phyloP scores from a whole-genome alignment of 257 asterid species.

The Avicennia marina region DNA sequence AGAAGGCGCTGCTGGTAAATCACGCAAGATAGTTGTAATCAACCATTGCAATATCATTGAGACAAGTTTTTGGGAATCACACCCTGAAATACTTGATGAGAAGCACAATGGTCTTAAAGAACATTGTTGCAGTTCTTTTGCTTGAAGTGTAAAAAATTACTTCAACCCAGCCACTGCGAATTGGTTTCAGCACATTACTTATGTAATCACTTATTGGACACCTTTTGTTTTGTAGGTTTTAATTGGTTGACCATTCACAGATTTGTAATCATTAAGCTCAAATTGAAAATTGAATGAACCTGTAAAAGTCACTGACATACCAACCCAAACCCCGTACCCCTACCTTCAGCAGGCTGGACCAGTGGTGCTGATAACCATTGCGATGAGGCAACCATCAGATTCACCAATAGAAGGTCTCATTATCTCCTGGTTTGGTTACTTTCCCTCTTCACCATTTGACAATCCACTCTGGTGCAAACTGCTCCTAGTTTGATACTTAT shows the following conservation, averaged over 20 bases:
- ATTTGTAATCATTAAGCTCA: not conserved
- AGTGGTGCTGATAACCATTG: no score
- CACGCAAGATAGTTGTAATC: slow-evolving; percentile 43
- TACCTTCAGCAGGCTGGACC: no score
- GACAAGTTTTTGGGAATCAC: slow-evolving; percentile 59
- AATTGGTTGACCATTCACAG: not conserved
- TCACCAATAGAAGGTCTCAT: no score
- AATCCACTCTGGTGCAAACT: not conserved
- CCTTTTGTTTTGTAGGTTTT: not conserved
- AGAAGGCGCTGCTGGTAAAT: slow-evolving; percentile 33
- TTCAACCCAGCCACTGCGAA: no score
- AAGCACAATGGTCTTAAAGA: slow-evolving; percentile 2
- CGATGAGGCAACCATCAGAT: no score
- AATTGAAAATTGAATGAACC: not conserved
- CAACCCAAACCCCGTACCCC: no score
- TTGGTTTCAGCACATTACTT: no score
- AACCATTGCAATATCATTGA: slow-evolving; percentile 62
- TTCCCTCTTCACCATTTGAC: not conserved
- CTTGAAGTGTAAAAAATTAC: not conserved
- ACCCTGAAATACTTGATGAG: slow-evolving; percentile 57
- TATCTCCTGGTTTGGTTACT: no score
- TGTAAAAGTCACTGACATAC: no score
- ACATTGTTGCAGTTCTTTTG: not conserved
- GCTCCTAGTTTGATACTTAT: not conserved
- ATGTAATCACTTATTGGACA: not conserved